phyloP scores from a whole-genome alignment of 1,139 yeast genomes.

The Hyphopichia buzzinii region DNA sequence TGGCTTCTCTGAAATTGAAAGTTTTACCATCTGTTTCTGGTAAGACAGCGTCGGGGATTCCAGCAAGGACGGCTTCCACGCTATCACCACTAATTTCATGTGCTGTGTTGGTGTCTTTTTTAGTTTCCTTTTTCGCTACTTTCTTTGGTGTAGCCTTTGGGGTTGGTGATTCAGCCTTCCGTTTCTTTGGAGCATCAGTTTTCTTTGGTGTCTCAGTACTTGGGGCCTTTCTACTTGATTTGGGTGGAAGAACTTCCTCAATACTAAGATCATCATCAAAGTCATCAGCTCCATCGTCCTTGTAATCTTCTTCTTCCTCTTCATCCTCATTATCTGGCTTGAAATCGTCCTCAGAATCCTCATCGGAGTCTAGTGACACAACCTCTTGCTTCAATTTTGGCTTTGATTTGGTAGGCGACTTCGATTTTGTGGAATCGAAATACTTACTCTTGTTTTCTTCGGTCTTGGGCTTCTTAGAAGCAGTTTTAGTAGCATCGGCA shows the following conservation, averaged over 20 bases:
- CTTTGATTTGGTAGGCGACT: slow-evolving; percentile 4
- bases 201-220: slow-evolving; percentile 1
- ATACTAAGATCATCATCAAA: slow-evolving; percentile 10
- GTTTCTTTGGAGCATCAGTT: slow-evolving; percentile 3
- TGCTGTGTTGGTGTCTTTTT: slow-evolving; percentile 5
- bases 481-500: slow-evolving; percentile 3
- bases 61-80: slow-evolving; percentile 55
- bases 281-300: slow-evolving; percentile 13
- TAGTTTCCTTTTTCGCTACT: slow-evolving; percentile 2
- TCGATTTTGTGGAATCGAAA: slow-evolving; percentile 2
- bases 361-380: slow-evolving; percentile 18
- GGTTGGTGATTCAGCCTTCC: slow-evolving; percentile 7
- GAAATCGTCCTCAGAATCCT: slow-evolving; percentile 14
- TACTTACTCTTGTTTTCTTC: slow-evolving; percentile 1
- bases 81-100: slow-evolving; percentile 14
- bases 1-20: slow-evolving; percentile 53
- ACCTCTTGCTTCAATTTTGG: background rate
- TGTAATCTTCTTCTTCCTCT: slow-evolving; percentile 14
- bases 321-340: slow-evolving; percentile 11
- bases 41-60: slow-evolving; percentile 68
- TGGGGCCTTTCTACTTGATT: background rate
- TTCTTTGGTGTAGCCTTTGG: slow-evolving; percentile 9
- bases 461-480: slow-evolving; percentile 6
- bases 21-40: slow-evolving; percentile 56
- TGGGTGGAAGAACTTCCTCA: slow-evolving; percentile 7